Base-by-base conservation (phyloP, 2,329 filamentous ascomycete genomes). In the Fusarium chaquense region DNA sequence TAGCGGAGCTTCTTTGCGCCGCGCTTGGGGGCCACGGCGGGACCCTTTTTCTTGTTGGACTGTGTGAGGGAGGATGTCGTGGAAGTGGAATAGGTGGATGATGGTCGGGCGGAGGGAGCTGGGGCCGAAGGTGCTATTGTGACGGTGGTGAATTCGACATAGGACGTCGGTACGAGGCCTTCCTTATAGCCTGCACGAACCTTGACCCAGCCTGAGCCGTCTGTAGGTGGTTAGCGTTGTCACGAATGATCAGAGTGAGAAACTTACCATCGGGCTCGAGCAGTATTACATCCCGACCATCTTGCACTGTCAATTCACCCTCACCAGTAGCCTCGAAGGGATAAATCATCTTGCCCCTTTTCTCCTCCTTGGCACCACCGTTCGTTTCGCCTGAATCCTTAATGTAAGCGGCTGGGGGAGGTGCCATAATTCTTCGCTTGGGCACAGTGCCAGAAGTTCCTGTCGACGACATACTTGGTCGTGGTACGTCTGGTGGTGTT, bases 1-100 rank as follows among this genome's bases (percentile, higher is more conserved):
- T 98, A 97, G 76, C 91, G 93, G 36, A 98, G 85, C 79, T 97
- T 97, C 87, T 97, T 98, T 6, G 94, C 94, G 16, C 94, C 94
- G 12, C 94, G 89, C 72, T 91, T 91, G 6, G 96, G 96, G 16
- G 96, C 96, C 6, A 99, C 96, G 0, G 91, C 94, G 0, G 94
- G 94, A 0, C 94, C 94, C 78, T 97, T 94, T 81, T 97, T 97
- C 83, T 94, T 97, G 11, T 83, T 74, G 11, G 78, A 76, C 18
- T 70, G 69, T 10, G 76, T 62, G 10, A 77, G 62, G 5, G 79
- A 80, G 2, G 79, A 79, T 12, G 78, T 78, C 5, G 79, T 80
- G 15, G 92, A 94, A 70, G 89, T 93, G 6, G 94, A 97, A 76
- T 93, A 93, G 1, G 88, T 89, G 11, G 92, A 95, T 38, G 88